Evolutionary conservation across 768 basidiomycete genomes (phyloP).

Genomic region (Suillus cothurnatus): DNA sequence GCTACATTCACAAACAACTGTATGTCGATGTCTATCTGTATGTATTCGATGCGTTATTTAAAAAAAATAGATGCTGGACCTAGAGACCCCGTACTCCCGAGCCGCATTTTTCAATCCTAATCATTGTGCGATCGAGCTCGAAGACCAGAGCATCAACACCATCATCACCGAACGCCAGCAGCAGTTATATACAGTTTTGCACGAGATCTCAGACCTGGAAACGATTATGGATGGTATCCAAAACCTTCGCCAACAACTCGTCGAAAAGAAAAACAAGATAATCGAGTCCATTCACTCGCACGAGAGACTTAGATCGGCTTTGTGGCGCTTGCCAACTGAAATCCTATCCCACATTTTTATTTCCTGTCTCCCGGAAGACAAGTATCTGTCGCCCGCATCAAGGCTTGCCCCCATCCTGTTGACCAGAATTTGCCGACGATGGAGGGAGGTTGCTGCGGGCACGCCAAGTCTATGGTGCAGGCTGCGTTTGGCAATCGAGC

Average conservation of each 20-base stretch:
- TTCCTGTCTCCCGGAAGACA: not conserved
- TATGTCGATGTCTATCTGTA: no score
- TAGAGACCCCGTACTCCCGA: no score
- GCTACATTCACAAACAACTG: no score
- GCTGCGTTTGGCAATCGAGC: not conserved
- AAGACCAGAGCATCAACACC: conserved; percentile 16
- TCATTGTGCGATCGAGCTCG: no score
- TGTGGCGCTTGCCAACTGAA: conserved; percentile 46
- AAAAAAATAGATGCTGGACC: no score
- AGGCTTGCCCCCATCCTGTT: not conserved
- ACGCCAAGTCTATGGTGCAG: not conserved
- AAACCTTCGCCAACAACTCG: conserved; percentile 13
- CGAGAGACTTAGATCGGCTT: conserved; percentile 26
- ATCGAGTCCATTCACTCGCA: conserved; percentile 22
- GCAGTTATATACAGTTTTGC: conserved; percentile 18
- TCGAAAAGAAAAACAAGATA: conserved; percentile 19
- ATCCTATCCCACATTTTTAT: not conserved
- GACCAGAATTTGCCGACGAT: not conserved
- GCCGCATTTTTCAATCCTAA: no score
- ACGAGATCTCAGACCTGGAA: conserved; percentile 17
- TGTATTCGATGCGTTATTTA: no score
- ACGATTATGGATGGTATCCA: conserved; percentile 17
- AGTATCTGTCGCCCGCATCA: not conserved
- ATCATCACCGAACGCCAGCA: conserved; percentile 20
- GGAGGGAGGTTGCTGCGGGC: not conserved